A percentile compares a stretch with the other conserved stretches of the same genome.
These are phyloP conservation scores for Leptographium wingfieldii DNA, from an alignment of 2,329 filamentous ascomycete species.

Conservation along the genomic window DNA sequence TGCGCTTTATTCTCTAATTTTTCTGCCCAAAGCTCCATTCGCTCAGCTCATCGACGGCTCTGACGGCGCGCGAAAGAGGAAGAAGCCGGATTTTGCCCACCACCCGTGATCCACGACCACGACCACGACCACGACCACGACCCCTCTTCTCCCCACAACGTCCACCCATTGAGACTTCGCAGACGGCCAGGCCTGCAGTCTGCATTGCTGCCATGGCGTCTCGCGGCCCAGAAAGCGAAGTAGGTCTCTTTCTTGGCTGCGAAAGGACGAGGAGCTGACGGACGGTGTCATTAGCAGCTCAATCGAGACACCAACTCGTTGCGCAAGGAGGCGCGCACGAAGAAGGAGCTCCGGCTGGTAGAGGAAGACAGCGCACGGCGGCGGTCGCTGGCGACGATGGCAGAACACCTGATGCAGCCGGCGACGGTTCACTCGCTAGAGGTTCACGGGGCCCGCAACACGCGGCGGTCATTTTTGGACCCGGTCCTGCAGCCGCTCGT, in stretches of 20 bases:
- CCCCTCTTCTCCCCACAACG: background rate
- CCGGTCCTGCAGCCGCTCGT: constrained; percentile 69
- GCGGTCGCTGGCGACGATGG: constrained; percentile 25
- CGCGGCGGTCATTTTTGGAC: constrained; percentile 73
- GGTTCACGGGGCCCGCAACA: constrained; percentile 70
- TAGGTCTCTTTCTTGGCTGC: background rate
- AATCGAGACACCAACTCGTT: constrained; percentile 6
- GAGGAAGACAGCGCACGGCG: constrained; percentile 8
- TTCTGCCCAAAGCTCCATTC: constrained; percentile 2
- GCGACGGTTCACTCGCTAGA: constrained; percentile 79
- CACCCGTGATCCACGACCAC: background rate
- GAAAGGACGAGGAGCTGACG: background rate
- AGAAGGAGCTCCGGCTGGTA: constrained; percentile 1
- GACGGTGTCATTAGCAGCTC: constrained; percentile 3
- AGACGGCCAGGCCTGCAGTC: constrained; percentile 7
- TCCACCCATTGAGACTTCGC: constrained; percentile 6
- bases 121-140: background rate
- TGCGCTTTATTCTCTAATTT: background rate
- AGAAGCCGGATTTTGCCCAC: background rate
- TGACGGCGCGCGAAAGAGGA: background rate
- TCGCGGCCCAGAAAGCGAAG: constrained; percentile 2
- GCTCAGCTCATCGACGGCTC: background rate
- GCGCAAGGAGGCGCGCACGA: constrained; percentile 7
- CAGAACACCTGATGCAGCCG: constrained; percentile 73
- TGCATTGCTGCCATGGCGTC: constrained; percentile 9